Conservation (phyloP, 768 basidiomycete genomes). For the Russula virescens region DNA sequence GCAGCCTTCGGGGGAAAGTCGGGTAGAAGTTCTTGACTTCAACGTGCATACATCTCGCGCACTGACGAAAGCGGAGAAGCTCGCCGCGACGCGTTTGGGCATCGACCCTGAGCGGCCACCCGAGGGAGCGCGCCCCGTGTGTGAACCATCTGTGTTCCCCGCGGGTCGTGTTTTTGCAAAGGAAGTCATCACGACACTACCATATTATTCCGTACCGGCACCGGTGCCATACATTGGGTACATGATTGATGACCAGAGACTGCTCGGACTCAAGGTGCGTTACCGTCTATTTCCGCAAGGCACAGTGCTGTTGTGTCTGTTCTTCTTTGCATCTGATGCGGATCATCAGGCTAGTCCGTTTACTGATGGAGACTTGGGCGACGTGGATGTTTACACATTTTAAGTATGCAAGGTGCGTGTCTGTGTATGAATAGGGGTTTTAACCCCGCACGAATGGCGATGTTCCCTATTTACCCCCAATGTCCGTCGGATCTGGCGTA, state of each 20-base stretch:
- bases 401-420: constrained; percentile 23
- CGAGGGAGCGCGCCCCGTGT: constrained; percentile 1
- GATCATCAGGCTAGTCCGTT: constrained; percentile 27
- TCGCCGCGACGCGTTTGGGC: constrained; percentile 2
- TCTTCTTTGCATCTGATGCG: too few species aligned
- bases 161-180: constrained; percentile 27
- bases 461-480: constrained; percentile 8
- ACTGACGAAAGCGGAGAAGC: constrained; percentile 3
- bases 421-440: neutral
- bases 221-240: constrained; percentile 30
- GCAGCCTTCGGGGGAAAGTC: constrained; percentile 11
- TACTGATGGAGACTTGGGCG: constrained; percentile 32
- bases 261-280: constrained; percentile 35
- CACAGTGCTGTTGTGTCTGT: neutral
- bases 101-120: neutral
- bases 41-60: constrained; percentile 26
- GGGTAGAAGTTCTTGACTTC: constrained; percentile 31
- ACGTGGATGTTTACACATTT: constrained; percentile 36
- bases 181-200: constrained; percentile 29
- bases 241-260: constrained; percentile 38
- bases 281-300: neutral
- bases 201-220: constrained; percentile 26
- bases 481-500: constrained; percentile 36
- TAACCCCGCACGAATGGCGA: neutral
- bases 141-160: constrained; percentile 8